A percentile compares a stretch with the other conserved stretches of the same genome.
These are phyloP conservation scores for Auricularia heimuer DNA, from an alignment of 768 basidiomycete genomes.

Conservation along the genomic window DNA sequence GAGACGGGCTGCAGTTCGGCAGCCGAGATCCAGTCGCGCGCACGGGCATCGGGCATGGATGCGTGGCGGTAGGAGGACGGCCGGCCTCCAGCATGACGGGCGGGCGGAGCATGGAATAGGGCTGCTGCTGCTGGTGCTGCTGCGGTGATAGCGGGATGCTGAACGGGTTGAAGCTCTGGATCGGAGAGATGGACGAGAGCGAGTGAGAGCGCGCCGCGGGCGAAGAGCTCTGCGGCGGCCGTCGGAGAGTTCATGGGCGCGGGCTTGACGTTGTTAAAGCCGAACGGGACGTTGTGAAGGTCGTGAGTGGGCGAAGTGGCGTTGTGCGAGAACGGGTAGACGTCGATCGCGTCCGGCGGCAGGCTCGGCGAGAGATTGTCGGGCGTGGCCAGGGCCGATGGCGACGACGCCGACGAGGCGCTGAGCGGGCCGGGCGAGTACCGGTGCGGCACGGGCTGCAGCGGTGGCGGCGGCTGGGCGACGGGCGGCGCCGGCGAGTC, in stretches of 20 bases:
- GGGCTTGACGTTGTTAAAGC: not conserved
- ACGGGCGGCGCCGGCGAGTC: slow-evolving; percentile 45
- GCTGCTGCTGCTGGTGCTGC: not conserved
- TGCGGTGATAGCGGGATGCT: not conserved
- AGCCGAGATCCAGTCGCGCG: not conserved
- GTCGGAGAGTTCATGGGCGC: not conserved
- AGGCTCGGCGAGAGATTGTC: slow-evolving; percentile 65
- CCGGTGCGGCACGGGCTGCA: slow-evolving; percentile 1
- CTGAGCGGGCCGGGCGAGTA: slow-evolving; percentile 9
- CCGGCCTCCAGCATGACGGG: not conserved
- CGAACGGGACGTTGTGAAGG: not conserved
- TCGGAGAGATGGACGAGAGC: not conserved
- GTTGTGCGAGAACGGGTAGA: slow-evolving; percentile 45
- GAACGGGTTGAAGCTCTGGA: not conserved
- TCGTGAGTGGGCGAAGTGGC: not conserved
- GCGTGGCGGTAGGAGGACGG: not conserved
- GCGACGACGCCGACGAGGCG: slow-evolving; percentile 8
- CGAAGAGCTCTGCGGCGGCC: not conserved
- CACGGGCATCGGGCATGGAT: not conserved
- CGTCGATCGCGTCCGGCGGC: slow-evolving; percentile 59
- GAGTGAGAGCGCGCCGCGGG: not conserved
- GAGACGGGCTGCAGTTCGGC: not conserved
- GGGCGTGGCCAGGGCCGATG: slow-evolving; percentile 28
- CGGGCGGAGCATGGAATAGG: not conserved
- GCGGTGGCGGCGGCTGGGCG: slow-evolving; percentile 1